phyloP scores from a whole-genome alignment of 176 grass and related monocot genomes.

The Zea luxurians region DNA sequence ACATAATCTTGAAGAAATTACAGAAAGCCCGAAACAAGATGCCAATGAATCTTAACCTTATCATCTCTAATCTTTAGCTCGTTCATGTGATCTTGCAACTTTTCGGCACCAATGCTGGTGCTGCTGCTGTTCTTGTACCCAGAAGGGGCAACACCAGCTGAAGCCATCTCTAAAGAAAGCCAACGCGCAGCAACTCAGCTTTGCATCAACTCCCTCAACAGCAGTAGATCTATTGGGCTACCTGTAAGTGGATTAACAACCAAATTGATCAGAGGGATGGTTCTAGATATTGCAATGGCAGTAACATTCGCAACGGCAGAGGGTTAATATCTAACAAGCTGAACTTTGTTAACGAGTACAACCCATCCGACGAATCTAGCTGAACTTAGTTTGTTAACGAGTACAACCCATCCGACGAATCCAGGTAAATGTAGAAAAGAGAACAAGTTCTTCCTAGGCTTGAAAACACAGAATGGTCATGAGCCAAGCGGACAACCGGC shows the following conservation, averaged over 20 bases:
- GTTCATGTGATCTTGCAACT: slow-evolving; percentile 61
- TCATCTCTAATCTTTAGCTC: slow-evolving; percentile 79
- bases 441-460: neutral
- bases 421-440: neutral
- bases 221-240: neutral
- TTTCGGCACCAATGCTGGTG: slow-evolving; percentile 51
- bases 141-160: slow-evolving; percentile 44
- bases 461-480: neutral
- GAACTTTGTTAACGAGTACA: neutral
- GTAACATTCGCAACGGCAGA: neutral
- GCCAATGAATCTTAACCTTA: slow-evolving; percentile 40
- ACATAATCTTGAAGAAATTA: neutral
- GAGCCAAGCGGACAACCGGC: neutral
- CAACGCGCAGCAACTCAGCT: slow-evolving; percentile 6
- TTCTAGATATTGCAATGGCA: neutral
- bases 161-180: slow-evolving; percentile 49
- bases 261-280: neutral
- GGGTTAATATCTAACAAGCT: neutral
- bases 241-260: neutral
- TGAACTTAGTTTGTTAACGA: neutral
- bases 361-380: neutral
- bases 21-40: neutral
- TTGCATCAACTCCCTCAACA: slow-evolving; percentile 32
- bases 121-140: slow-evolving; percentile 47
- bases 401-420: neutral